Conservation (phyloP, 148 eudicot genomes). For the Camellia lanceoleosa region DNA sequence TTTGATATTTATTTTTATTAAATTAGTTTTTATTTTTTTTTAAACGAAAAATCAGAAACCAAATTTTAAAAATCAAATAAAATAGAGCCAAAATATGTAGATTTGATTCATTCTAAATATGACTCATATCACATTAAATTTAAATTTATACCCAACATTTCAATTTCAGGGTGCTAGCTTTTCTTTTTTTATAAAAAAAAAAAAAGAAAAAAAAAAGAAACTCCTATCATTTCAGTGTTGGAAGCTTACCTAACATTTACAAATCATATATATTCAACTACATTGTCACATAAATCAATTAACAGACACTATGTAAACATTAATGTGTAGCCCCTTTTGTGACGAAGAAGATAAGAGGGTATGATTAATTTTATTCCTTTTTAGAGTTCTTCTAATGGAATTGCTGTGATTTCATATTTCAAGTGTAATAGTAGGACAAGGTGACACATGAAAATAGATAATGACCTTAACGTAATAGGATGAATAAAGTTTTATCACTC, state of each 20-base stretch:
- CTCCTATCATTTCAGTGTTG: constrained; percentile 19
- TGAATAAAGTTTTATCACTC: too few relatives aligned
- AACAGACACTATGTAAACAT: not conserved
- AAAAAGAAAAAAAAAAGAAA: not conserved
- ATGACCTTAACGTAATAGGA: not conserved
- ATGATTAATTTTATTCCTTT: not conserved
- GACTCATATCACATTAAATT: too few relatives aligned
- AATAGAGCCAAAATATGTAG: too few relatives aligned
- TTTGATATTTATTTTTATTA: too few relatives aligned
- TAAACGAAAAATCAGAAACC: too few relatives aligned
- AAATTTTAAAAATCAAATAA: too few relatives aligned
- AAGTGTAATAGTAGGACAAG: constrained; percentile 8
- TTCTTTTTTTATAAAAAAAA: too few relatives aligned
- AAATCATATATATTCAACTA: constrained; percentile 28
- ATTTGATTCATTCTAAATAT: too few relatives aligned
- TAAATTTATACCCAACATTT: too few relatives aligned
- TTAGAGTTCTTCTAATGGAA: not conserved
- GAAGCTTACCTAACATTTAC: constrained; percentile 27
- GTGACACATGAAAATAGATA: not conserved
- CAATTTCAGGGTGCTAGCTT: not conserved
- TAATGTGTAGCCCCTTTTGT: not conserved
- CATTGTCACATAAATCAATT: constrained; percentile 12
- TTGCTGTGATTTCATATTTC: constrained; percentile 1
- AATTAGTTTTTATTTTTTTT: too few relatives aligned
- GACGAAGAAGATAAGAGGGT: constrained; percentile 5